Evolutionary conservation across 2,329 filamentous ascomycete genomes (phyloP), one percentile per base, ranked within the genome.

Genomic region (Fusarium sp.): DNA sequence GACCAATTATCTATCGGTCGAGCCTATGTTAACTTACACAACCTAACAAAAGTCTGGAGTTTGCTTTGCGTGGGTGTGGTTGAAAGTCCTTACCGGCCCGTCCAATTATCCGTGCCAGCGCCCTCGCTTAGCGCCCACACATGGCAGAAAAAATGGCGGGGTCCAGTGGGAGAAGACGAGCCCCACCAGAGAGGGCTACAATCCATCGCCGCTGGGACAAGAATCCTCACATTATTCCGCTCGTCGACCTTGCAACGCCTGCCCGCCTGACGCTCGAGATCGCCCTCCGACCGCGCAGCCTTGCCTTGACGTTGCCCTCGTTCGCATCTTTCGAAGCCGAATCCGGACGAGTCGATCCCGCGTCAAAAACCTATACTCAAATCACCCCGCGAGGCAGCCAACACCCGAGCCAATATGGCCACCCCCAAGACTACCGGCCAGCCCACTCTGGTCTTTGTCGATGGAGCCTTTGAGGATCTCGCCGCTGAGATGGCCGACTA

Each of bases 401-500:
- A 31, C 62, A 49, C 64, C 64, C 64, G 64, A 69, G 61, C 57
- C 65, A 75, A 69, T 62, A 75, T 75, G 72, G 72, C 73, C 63
- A 71, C 72, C 73, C 65, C 79, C 71, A 81, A 78, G 72, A 78
- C 78, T 78, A 79, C 81, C 78, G 79, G 81, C 77, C 83, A 84
- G 78, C 85, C 85, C 62, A 85, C 89, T 82, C 84, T 88, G 76
- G 85, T 90, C 79, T 91, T 91, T 78, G 88, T 99, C 81, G 96
- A 99, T 85, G 96, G 96, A 81, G 88, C 89, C 77, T 97, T 97
- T 81, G 90, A 93, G 80, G 96, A 98, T 84, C 90, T 97, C 79
- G 90, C 92, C 77, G 90, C 92, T 81, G 96, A 99, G 84, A 92
- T 99, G 85, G 93, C 95, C 81, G 91, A 94, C 77, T 97, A 97